Percentiles rank a stretch among this genome's conserved stretches.
phyloP scores from a whole-genome alignment of 176 grass and related monocot genomes.

The Pontederia paniculata region DNA sequence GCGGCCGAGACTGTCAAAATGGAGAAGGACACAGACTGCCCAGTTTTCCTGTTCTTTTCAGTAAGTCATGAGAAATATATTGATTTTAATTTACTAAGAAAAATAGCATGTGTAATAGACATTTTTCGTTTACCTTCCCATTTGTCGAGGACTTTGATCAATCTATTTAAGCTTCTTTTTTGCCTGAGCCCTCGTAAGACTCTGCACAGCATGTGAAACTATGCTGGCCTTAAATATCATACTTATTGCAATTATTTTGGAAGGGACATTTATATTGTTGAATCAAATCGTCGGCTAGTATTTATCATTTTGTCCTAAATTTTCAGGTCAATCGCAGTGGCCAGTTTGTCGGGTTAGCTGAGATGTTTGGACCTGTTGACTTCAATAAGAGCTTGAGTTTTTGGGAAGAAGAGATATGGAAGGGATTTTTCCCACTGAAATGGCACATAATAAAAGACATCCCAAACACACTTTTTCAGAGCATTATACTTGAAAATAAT shows the following conservation, averaged over 20 bases:
- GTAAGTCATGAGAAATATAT: constrained; percentile 30
- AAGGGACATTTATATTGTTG: neutral
- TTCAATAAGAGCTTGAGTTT: constrained; percentile 82
- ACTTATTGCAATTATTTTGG: neutral
- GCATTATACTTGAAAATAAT: constrained; percentile 89
- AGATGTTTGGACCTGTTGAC: constrained; percentile 83
- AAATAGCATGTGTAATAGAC: constrained; percentile 8
- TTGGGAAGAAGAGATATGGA: constrained; percentile 63
- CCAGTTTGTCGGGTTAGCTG: constrained; percentile 87
- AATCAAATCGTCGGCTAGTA: neutral
- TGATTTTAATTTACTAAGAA: too few relatives aligned
- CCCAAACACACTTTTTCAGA: constrained; percentile 47
- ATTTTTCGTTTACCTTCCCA: too few relatives aligned
- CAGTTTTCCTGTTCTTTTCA: constrained; percentile 82
- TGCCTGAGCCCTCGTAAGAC: too few relatives aligned
- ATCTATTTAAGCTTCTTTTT: too few relatives aligned
- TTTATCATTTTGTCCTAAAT: neutral
- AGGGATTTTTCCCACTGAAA: constrained; percentile 66
- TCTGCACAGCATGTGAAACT: neutral
- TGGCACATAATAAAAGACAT: constrained; percentile 88
- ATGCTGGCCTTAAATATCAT: neutral
- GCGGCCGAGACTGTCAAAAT: neutral
- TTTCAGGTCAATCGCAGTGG: constrained; percentile 86
- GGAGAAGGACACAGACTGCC: constrained; percentile 44
- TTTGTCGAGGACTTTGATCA: too few relatives aligned